Evolutionary conservation across 2,329 filamentous ascomycete genomes (phyloP), one percentile per base, ranked within the genome.

Genomic region (Trichoderma sp.): DNA sequence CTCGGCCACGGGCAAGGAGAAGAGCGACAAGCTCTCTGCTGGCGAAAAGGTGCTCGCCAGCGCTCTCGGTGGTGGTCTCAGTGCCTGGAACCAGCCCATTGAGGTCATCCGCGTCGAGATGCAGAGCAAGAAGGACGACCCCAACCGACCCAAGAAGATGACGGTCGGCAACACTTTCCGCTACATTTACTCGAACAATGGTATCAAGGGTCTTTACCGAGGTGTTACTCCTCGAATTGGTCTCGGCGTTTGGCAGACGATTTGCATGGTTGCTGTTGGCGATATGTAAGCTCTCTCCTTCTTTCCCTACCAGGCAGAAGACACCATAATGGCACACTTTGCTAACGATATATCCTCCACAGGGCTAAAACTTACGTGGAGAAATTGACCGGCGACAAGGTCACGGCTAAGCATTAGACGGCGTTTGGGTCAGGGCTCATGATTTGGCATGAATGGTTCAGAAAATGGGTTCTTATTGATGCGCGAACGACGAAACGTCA

Each of bases 101-200:
- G 95, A 99, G 87, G 95, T 99, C 77, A 97, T 99, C 78, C 92
- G 95, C 70, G 94, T 99, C 68, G 95, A 99, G 87, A 97, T 99
- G 92, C 95, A 99, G 88, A 96, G 92, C 83, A 98, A 97, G 89
- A 97, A 90, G 73, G 92, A 91, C 73, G 95, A 99, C 77, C 93
- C 95, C 67, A 98, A 98, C 84, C 90, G 95, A 60, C 95, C 95
- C 72, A 97, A 97, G 88, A 99, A 99, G 83, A 90, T 99, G 90
- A 98, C 93, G 58, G 95, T 99, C 68, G 91, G 89, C 72, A 97
- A 93, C 80, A 89, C 88, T 64, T 84, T 87, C 78, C 82, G 78
- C 73, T 99, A 99, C 82, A 98, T 99, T 78, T 98, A 98, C 82
- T 76, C 85, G 71, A 87, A 86, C 76, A 97, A 96, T 79, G 95